phyloP scores from a whole-genome alignment of 2,329 filamentous ascomycete species.

The Nemania bipapillata region DNA sequence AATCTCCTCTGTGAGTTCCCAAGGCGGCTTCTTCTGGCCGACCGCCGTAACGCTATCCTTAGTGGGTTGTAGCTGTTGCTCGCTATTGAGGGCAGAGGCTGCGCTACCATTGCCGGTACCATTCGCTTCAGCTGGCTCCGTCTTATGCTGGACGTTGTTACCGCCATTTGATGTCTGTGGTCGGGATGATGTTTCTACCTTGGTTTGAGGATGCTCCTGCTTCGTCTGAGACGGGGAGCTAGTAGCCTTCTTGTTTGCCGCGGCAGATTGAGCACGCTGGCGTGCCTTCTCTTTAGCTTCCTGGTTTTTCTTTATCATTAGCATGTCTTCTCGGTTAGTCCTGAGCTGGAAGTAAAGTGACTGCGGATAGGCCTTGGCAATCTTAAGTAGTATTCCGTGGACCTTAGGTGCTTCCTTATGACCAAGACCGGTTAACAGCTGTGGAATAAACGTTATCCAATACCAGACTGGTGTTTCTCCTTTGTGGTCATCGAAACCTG shows the following conservation, averaged over 20 bases:
- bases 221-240: constrained; percentile 64
- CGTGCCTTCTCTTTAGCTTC: constrained; percentile 75
- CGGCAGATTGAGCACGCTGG: constrained; percentile 60
- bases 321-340: constrained; percentile 93
- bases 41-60: constrained; percentile 49
- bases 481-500: constrained; percentile 94
- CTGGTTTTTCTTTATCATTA: constrained; percentile 88
- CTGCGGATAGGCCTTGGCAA: constrained; percentile 95
- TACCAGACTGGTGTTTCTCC: constrained; percentile 98
- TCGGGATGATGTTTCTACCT: constrained; percentile 57
- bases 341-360: constrained; percentile 94
- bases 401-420: constrained; percentile 91
- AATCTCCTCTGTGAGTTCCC: constrained; percentile 96
- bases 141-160: constrained; percentile 57
- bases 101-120: constrained; percentile 40
- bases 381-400: constrained; percentile 86
- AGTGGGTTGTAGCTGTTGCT: constrained; percentile 44
- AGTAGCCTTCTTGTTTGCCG: constrained; percentile 58
- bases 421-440: constrained; percentile 89
- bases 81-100: constrained; percentile 42
- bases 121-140: constrained; percentile 56
- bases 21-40: constrained; percentile 78
- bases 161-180: constrained; percentile 65
- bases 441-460: constrained; percentile 99
- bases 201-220: constrained; percentile 61